Evolutionary conservation across 345 rosid genomes (phyloP), one percentile per base, ranked within the genome.

Genomic region (Xanthoceras sorbifolium): DNA sequence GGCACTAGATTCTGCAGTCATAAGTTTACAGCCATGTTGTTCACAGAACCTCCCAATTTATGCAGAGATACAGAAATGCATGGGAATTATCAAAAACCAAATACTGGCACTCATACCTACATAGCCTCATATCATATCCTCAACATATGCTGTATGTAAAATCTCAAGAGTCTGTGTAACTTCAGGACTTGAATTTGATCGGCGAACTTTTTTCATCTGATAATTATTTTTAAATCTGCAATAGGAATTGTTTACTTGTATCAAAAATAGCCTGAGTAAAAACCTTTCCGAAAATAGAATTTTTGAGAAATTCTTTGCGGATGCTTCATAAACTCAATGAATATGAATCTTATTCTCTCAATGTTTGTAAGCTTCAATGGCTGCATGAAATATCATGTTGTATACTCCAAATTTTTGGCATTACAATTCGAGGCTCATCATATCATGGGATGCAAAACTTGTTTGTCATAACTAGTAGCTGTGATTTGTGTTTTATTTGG

Each of bases 21-120:
- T 87, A 1, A 86, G 92, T 84, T 84, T 91, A 84, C 90, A 89
- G 87, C 98, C 98, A 7, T 80, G 85, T 82, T 88, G 94, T 81
- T 83, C 93, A 5, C 89, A 86, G 71, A 93, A 93, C 81, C 92
- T 93, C 72, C 91, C 92, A 3, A 77, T 93, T 36, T 91, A 93
- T 79, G 84, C 91, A 12, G 98, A 93, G 82, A 89, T 93, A 73
- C 98, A 93, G 87, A 91, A 90, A 78, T 91, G 91, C 86, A 93
- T 91, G 92, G 94, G 97, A 36, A 89, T 90, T 48, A 84, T 93
- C 25, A 85, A 89, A 75, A 93, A 87, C 64, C 98, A 93, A 83
- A 88, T 88, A 54, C 76, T 88, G 75, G 91, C 91, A 10, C 84
- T 88, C 36, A 82, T 88, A 64, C 91, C 91, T 15, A 83, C 91